A percentile compares a stretch with the other conserved stretches of the same genome.
phyloP scores from a whole-genome alignment of 1,284 basidiomycete genomes.

The Ceratobasidium theobromae region DNA sequence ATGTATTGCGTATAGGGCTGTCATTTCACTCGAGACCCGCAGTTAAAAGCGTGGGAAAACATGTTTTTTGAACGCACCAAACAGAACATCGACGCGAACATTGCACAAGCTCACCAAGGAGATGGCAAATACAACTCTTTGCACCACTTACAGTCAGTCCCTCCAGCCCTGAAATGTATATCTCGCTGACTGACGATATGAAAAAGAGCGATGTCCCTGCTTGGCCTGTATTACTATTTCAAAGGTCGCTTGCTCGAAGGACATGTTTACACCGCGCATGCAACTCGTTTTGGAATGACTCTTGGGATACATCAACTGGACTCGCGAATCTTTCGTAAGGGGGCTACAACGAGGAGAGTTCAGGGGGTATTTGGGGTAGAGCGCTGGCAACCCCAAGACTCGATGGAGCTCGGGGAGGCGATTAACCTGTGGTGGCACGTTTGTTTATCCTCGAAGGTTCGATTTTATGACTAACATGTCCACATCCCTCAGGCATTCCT shows the following conservation, averaged over 20 bases:
- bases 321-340: conserved; percentile 16
- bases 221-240: conserved; percentile 58
- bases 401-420: conserved; percentile 18
- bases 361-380: neutral
- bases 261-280: conserved; percentile 67
- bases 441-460: neutral
- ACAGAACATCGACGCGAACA: neutral
- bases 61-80: neutral
- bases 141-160: conserved; percentile 15
- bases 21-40: conserved; percentile 3
- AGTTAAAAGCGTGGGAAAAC: neutral
- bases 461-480: neutral
- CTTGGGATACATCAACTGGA: neutral
- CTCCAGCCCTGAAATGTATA: neutral
- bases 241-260: conserved; percentile 72
- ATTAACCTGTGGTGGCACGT: conserved; percentile 26
- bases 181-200: neutral
- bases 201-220: conserved; percentile 10
- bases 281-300: neutral
- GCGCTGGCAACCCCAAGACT: conserved; percentile 2
- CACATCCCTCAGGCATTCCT: neutral
- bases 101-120: neutral
- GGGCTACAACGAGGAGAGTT: too few relatives aligned
- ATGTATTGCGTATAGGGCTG: neutral
- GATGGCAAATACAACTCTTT: neutral